Evolutionary conservation across 805 yeast genomes (phyloP), one percentile per base, ranked within the genome.

Genomic region (Lipomyces yamadae): DNA sequence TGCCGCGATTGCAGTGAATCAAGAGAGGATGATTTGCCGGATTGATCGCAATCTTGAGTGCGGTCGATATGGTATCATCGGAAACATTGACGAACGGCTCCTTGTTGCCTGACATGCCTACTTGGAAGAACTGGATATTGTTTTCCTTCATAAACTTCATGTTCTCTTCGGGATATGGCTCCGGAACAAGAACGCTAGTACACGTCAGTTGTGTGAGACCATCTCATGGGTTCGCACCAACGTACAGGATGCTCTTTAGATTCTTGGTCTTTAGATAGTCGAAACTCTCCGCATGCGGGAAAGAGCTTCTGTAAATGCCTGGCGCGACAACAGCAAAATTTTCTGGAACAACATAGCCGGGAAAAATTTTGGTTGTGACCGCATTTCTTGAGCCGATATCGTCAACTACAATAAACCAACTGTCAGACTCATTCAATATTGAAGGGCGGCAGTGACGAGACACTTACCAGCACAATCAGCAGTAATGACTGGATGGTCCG

Each of bases 1-100:
- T 95, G 10, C 99, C 99, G 66, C 97, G 81, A 78, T 95, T 95
- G 79, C 99, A 95, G 77, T 95, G 99, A 56, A 95, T 91, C 70
- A 95, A 80, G 11, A 95, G 81, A 1, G 99, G 99, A 66, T 92
- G 98, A 77, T 95, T 94, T 30, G 76, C 87, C 0, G 98, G 97
- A 74, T 95, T 83, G 15, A 92, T 77, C 13, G 92, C 91, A 42
- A 92, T 89, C 75, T 88, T 87, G 70, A 94, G 80, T 0, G 98
- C 97, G 66, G 86, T 85, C 0, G 93, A 89, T 37, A 95, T 86
- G 50, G 89, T 81, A 45, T 87, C 88, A 2, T 83, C 83, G 6
- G 88, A 84, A 42, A 87, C 76, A 73, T 90, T 88, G 56, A 91
- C 97, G 79, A 92, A 92, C 10, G 97, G 97, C 74, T 92, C 97